phyloP scores from a whole-genome alignment of 2,329 filamentous ascomycete species.

The Dactylellina parvicollis region DNA sequence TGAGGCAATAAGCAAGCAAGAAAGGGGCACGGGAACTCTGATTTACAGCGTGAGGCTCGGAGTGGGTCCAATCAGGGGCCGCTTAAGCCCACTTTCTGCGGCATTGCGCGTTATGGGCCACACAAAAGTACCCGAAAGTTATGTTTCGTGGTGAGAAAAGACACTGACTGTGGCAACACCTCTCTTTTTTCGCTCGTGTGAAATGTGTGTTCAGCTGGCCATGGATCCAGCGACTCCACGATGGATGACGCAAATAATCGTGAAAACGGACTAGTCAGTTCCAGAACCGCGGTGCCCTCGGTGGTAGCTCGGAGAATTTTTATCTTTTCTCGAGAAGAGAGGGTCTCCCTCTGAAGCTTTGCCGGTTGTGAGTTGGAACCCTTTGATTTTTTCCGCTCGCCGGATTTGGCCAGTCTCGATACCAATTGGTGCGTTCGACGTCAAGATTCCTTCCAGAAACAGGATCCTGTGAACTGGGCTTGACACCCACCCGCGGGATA shows the following conservation, averaged over 20 bases:
- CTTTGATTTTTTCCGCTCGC: conserved; percentile 29
- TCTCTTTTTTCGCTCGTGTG: conserved; percentile 15
- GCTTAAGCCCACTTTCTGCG: conserved; percentile 38
- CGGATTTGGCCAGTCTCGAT: too few species aligned
- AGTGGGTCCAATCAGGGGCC: conserved; percentile 38
- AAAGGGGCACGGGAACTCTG: conserved; percentile 20
- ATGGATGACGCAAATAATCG: conserved; percentile 40
- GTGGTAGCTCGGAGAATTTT: conserved; percentile 42
- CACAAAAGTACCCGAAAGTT: conserved; percentile 8
- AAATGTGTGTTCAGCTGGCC: conserved; percentile 46
- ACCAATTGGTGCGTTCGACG: conserved; percentile 44
- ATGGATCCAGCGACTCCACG: conserved; percentile 8
- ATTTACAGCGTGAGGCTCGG: background rate
- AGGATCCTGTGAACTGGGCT: conserved; percentile 38
- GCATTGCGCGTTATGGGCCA: background rate
- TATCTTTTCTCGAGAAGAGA: background rate
- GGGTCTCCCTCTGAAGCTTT: conserved; percentile 26
- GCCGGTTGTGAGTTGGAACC: conserved; percentile 36
- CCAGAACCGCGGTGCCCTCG: conserved; percentile 33
- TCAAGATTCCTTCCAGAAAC: conserved; percentile 52
- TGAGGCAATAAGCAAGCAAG: conserved; percentile 50
- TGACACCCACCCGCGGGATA: conserved; percentile 46
- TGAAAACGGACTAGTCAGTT: conserved; percentile 30
- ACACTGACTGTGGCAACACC: conserved; percentile 51
- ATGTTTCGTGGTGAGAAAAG: background rate